These are phyloP conservation scores for Amphibolis antarctica DNA, from an alignment of 106 monocot species.

Conservation along the genomic window DNA sequence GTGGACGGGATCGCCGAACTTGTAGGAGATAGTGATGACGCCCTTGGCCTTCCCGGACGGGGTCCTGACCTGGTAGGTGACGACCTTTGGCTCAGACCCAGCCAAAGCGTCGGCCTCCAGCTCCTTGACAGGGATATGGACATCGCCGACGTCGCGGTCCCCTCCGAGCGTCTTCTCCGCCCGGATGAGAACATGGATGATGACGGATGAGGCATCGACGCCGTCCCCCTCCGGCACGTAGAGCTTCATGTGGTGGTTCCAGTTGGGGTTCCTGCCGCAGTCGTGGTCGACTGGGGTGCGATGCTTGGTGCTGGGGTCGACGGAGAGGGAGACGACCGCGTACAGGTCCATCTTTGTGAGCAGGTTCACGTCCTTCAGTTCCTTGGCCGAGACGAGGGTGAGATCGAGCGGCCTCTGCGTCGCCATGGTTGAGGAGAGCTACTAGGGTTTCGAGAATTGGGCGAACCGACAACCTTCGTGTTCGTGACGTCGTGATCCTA, in stretches of 20 bases:
- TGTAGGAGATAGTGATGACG: conserved; percentile 73
- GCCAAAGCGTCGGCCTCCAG: not conserved
- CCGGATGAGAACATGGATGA: conserved; percentile 26
- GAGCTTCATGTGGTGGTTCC: conserved; percentile 23
- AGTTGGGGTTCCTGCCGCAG: conserved; percentile 16
- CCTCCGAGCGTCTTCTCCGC: conserved; percentile 36
- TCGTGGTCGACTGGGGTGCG: conserved; percentile 13
- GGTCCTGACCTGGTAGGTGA: conserved; percentile 57
- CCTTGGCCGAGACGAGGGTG: conserved; percentile 54
- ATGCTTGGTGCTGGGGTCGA: not conserved
- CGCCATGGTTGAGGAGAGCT: too few relatives aligned
- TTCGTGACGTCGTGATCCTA: too few relatives aligned
- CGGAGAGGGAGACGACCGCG: conserved; percentile 28
- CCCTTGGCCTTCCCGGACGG: conserved; percentile 49
- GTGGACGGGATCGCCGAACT: conserved; percentile 36
- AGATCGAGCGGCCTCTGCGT: conserved; percentile 36
- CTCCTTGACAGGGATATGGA: conserved; percentile 9
- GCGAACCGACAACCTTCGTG: too few relatives aligned
- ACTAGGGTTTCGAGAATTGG: too few relatives aligned
- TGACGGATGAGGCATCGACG: conserved; percentile 5
- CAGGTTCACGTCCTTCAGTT: conserved; percentile 48
- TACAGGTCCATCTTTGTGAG: conserved; percentile 55
- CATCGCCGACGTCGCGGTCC: conserved; percentile 62
- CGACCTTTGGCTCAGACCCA: conserved; percentile 4
- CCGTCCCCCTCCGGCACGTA: conserved; percentile 21